Base-by-base conservation (phyloP, 495 filamentous ascomycete genomes). In the Wilcoxina mikolae region DNA sequence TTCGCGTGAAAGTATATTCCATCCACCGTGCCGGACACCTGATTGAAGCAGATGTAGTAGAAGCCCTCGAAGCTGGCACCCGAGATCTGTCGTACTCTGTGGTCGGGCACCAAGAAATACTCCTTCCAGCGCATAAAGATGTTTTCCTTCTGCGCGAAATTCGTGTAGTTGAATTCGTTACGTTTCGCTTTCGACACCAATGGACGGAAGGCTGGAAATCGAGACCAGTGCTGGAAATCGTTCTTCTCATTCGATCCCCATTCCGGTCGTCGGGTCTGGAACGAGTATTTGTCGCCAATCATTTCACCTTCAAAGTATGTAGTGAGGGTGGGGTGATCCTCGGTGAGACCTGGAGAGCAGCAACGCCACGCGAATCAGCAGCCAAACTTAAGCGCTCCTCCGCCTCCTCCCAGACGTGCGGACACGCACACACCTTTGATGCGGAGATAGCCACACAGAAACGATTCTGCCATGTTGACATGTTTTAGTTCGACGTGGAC, bases 81-180 rank as follows among this genome's bases (percentile, higher is more conserved):
- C 25, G 79, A 82, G 56, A 99, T 91, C 17, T 85, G 87, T 55
- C 79, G 73, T 20, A 95, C 87, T 2, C 86, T 78, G 68, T 99
- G 93, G 61, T 96, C 87, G 9, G 93, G 93, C 2, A 99, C 93
- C 5, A 99, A 75, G 65, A 99, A 99, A 60, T 93, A 85, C 68
- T 99, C 93, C 67, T 99, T 99, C 93, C 93, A 99, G 47, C 93
- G 79, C 93, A 99, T 99, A 67, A 96, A 99, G 18, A 99, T 81
- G 66, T 95, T 82, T 60, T 95, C 89, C 52, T 80, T 75, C 66
- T 94, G 83, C 20, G 77, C 80, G 59, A 87, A 79, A 63, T 90
- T 82, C n/a, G 78, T 76, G 51, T 78, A 74, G 47, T 69, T 67
- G 23, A 70, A 71, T 18, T 66, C 58, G 28, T 71, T 67, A 60